A percentile compares a stretch with the other conserved stretches of the same genome.
phyloP scores from a whole-genome alignment of 257 asterid genomes.

The Solanum sitiens region DNA sequence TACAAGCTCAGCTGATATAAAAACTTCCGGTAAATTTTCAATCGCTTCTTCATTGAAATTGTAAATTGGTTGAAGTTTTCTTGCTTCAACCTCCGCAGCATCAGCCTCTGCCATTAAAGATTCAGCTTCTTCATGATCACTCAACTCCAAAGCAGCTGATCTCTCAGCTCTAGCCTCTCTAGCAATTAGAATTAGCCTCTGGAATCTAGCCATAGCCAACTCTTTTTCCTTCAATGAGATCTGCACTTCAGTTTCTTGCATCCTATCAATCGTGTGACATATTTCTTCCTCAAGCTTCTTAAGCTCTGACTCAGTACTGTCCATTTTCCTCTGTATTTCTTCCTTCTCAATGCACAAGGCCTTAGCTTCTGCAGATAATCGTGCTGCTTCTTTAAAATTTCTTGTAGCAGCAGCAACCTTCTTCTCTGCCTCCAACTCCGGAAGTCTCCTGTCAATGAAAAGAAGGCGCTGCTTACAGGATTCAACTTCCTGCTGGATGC shows the following conservation, averaged over 20 bases:
- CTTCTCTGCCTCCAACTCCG: constrained; percentile 43
- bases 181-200: constrained; percentile 23
- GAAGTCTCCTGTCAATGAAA: constrained; percentile 34
- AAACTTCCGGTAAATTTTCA: constrained; percentile 7
- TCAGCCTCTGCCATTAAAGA: constrained; percentile 26
- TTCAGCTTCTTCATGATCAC: constrained; percentile 36
- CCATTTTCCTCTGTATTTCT: constrained; percentile 14
- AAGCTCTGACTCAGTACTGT: constrained; percentile 10
- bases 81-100: constrained; percentile 32
- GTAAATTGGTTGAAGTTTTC: constrained; percentile 16
- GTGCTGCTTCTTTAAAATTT: constrained; percentile 44
- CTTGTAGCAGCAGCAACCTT: constrained; percentile 39
- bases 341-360: constrained; percentile 23
- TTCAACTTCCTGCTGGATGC: constrained; percentile 32
- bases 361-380: constrained; percentile 32
- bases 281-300: constrained; percentile 27
- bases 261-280: constrained; percentile 6
- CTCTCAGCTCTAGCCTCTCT: constrained; percentile 29
- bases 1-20: constrained; percentile 29
- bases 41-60: constrained; percentile 18
- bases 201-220: constrained; percentile 24
- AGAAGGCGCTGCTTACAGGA: constrained; percentile 29
- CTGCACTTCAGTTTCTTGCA: constrained; percentile 27
- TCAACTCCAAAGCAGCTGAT: constrained; percentile 33
- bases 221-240: constrained; percentile 22